phyloP scores from a whole-genome alignment of 2,329 filamentous ascomycete genomes.

The Aspergillus novofumigatus region DNA sequence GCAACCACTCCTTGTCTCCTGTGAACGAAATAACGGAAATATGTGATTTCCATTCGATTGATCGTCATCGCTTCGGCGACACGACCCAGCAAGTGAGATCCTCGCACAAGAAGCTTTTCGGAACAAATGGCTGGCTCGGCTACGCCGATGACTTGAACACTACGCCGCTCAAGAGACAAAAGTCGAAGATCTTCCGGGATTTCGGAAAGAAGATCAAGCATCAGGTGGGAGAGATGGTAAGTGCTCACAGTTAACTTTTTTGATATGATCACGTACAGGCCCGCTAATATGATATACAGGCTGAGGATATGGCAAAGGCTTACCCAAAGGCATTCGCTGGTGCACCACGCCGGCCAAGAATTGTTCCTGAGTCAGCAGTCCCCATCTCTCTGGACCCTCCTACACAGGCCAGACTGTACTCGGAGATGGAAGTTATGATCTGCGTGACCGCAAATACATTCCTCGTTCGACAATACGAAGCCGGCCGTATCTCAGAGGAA shows the following conservation, averaged over 20 bases:
- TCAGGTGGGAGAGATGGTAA: constrained; percentile 34
- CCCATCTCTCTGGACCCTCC: constrained; percentile 39
- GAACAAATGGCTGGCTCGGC: constrained; percentile 39
- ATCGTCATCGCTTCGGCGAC: constrained; percentile 4
- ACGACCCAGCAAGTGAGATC: constrained; percentile 1
- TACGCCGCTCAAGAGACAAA: constrained; percentile 21
- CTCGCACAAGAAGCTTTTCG: constrained; percentile 42
- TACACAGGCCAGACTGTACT: constrained; percentile 42
- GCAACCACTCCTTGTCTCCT: constrained; percentile 1
- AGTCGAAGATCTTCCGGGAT: constrained; percentile 29
- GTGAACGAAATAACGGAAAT: constrained; percentile 1
- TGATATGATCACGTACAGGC: not conserved
- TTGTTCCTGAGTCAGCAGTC: constrained; percentile 22
- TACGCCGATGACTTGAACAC: constrained; percentile 30
- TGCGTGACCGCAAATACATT: constrained; percentile 43
- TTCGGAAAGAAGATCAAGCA: constrained; percentile 39
- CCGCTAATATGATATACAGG: constrained; percentile 13
- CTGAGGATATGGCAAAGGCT: constrained; percentile 23
- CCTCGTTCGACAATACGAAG: constrained; percentile 39
- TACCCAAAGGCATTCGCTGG: constrained; percentile 11
- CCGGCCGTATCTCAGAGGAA: constrained; percentile 35
- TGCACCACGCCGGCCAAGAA: constrained; percentile 8
- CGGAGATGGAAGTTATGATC: constrained; percentile 45
- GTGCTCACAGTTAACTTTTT: constrained; percentile 3
- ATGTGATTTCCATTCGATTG: not conserved